Percentiles rank a stretch among this genome's conserved stretches.
phyloP scores from a whole-genome alignment of 2,329 filamentous ascomycete species.

The Madurella fahalii region DNA sequence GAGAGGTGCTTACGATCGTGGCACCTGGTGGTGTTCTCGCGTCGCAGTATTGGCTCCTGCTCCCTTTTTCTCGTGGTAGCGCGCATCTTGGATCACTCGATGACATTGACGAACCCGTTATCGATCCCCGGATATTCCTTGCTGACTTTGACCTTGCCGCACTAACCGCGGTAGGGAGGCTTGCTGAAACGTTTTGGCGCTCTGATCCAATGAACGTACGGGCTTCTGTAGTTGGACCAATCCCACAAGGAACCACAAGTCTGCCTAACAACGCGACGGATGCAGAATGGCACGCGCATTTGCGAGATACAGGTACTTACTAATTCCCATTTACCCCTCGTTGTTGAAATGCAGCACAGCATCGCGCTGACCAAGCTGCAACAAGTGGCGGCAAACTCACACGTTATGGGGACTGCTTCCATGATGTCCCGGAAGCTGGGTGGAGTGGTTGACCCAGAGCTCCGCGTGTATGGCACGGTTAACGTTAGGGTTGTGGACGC shows the following conservation, averaged over 20 bases:
- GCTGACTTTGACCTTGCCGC: constrained; percentile 1
- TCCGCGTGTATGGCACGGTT: constrained; percentile 39
- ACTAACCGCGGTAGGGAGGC: background rate
- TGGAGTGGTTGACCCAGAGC: constrained; percentile 39
- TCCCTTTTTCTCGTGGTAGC: constrained; percentile 3
- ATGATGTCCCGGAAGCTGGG: constrained; percentile 40
- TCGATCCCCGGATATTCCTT: constrained; percentile 4
- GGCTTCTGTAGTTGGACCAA: background rate
- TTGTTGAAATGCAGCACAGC: too few relatives aligned
- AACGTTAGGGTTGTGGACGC: constrained; percentile 43
- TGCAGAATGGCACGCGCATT: background rate
- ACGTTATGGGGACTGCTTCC: constrained; percentile 32
- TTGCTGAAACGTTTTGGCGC: constrained; percentile 1
- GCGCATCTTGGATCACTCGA: background rate
- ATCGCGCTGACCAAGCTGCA: background rate
- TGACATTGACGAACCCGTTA: background rate
- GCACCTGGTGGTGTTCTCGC: background rate
- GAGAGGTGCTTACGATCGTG: background rate
- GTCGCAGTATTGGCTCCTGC: constrained; percentile 7
- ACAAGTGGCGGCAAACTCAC: constrained; percentile 27
- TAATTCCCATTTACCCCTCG: too few relatives aligned
- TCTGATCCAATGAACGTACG: constrained; percentile 4
- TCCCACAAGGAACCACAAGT: background rate
- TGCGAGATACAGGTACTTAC: constrained; percentile 2
- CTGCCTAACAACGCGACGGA: background rate